These are phyloP conservation scores for Parsonsia alboflavescens DNA, from an alignment of 257 asterid genomes.

Conservation along the genomic window DNA sequence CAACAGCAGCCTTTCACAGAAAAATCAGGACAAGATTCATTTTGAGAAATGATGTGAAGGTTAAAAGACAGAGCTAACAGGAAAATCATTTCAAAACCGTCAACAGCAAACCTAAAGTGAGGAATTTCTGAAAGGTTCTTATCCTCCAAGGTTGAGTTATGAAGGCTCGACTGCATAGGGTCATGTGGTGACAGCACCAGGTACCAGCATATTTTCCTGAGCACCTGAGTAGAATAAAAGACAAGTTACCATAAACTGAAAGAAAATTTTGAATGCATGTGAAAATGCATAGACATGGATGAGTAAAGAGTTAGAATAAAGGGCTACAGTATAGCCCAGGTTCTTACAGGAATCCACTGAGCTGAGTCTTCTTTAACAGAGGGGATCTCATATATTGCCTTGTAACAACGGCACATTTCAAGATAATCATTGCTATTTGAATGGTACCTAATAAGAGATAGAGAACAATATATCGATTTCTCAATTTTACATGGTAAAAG, in stretches of 20 bases:
- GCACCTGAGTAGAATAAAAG: constrained; percentile 41
- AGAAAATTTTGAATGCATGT: neutral
- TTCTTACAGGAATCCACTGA: constrained; percentile 82
- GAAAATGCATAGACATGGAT: neutral
- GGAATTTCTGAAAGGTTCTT: constrained; percentile 91
- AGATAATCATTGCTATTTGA: constrained; percentile 83
- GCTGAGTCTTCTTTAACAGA: constrained; percentile 74
- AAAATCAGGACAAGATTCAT: neutral
- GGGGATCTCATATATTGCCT: constrained; percentile 90
- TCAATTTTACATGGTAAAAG: neutral
- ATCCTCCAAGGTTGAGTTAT: constrained; percentile 86
- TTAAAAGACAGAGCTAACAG: neutral
- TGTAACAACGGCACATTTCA: constrained; percentile 94
- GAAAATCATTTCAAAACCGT: neutral
- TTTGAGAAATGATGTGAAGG: neutral
- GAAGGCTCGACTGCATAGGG: constrained; percentile 97
- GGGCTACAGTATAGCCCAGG: neutral
- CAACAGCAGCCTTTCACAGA: constrained; percentile 50
- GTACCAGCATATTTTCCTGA: constrained; percentile 96
- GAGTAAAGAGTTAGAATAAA: neutral
- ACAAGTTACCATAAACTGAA: neutral
- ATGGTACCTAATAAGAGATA: constrained; percentile 56
- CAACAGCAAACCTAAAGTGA: constrained; percentile 54
- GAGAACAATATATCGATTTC: neutral
- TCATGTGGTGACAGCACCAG: constrained; percentile 88